Percentiles rank a stretch among this genome's conserved stretches.
Evolutionary conservation across 306 rosid species (phyloP).

Genomic region (Crotalaria pallida): DNA sequence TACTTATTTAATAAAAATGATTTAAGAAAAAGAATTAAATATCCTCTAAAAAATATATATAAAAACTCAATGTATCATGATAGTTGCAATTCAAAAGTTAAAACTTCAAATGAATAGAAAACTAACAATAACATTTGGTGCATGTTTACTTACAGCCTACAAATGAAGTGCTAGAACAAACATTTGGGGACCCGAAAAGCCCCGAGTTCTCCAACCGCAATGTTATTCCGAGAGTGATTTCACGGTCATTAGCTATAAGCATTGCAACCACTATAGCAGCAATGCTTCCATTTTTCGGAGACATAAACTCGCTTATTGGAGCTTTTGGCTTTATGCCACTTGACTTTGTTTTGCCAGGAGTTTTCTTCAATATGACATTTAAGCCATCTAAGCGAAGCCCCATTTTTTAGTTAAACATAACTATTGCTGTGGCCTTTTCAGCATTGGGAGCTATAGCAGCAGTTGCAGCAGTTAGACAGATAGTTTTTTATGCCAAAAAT

Average conservation of each 20-base stretch:
- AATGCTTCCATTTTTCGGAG: constrained; percentile 86
- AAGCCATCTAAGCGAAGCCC: constrained; percentile 56
- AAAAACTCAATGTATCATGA: no score
- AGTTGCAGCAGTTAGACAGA: constrained; percentile 66
- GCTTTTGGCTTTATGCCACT: constrained; percentile 87
- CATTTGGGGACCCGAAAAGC: constrained; percentile 45
- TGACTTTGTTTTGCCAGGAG: constrained; percentile 62
- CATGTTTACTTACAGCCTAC: constrained; percentile 79
- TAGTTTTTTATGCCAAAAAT: constrained; percentile 52
- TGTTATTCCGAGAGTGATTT: constrained; percentile 51
- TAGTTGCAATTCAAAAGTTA: no score
- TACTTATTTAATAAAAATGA: no score
- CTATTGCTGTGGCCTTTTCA: constrained; percentile 49
- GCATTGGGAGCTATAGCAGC: constrained; percentile 52
- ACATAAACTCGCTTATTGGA: constrained; percentile 64
- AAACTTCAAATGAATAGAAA: no score
- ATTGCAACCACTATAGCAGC: constrained; percentile 55
- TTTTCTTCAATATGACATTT: constrained; percentile 67
- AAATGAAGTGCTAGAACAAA: constrained; percentile 60
- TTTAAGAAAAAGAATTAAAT: no score
- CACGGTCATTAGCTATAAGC: constrained; percentile 43
- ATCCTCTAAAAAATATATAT: no score
- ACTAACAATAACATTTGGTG: background rate
- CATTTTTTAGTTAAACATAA: constrained; percentile 51
- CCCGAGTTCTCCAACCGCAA: constrained; percentile 52